Base-by-base conservation (phyloP, 352 stramenopile species). In the Thraustochytrium striatum region DNA sequence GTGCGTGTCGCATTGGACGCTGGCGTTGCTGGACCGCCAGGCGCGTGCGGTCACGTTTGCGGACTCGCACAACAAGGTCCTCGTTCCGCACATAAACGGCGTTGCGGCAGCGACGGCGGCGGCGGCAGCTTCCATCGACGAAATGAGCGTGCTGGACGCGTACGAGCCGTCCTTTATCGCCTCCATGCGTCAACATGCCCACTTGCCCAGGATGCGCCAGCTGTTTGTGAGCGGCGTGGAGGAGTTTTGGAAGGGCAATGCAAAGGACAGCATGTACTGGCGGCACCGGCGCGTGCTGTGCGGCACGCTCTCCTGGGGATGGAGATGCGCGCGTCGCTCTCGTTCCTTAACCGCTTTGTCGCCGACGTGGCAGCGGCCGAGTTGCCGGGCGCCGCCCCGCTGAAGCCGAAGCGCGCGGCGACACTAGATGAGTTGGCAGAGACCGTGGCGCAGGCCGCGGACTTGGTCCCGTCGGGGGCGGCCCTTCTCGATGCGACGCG, bases 1-100 rank as follows among this genome's bases (percentile, higher is more conserved):
- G 9, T 75, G 65, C 41, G 65, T 75, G n/a, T 61, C 65, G 52
- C 65, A 75, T 30, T 75, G 65, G 65, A 38, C 41, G 25, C 30
- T 38, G 5, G 65, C 30, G 8, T 30, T 38, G 7, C 5, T 75
- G 33, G 13, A 75, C 3, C 0, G 11, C 1, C 30, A 61, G 41
- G 21, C 41, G 36, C 3, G 1, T 0, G 61, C 35, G 11, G n/a
- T 75, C 7, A 61, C 3, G 3, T 75, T 75, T 43, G 65, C 65
- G 13, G 65, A 75, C 30, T 75, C 65, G 30, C 68, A 61, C 50
- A 43, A 75, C 52, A 75, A 75, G 50, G 39, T 43, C 8, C 44
- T 25, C 39, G 19, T 75, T 39, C 65, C n/a, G 30, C 21, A 50
- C 7, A 39, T 3, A 1, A 7, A 38, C 16, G 25, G 21, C 3